A percentile compares a stretch with the other conserved stretches of the same genome.
Conservation (phyloP, 345 rosid species). For the Acer negundo region DNA sequence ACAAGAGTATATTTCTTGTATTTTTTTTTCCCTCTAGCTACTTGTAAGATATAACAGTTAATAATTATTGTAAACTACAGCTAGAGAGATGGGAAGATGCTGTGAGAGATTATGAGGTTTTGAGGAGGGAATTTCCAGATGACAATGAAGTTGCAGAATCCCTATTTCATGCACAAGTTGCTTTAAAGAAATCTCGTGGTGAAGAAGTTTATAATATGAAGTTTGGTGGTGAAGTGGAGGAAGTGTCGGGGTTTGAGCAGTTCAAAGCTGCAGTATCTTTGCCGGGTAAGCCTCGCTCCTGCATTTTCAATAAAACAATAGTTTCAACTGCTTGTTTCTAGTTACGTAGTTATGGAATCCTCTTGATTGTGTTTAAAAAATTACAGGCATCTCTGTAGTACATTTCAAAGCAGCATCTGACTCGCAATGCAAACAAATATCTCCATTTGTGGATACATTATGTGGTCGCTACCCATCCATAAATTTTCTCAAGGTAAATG, state of each 20-base stretch:
- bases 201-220: conserved; percentile 90
- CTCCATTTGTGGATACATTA: conserved; percentile 68
- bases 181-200: conserved; percentile 88
- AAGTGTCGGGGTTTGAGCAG: conserved; percentile 67
- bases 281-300: conserved; percentile 49
- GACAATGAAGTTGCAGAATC: conserved; percentile 85
- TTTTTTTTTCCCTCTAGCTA: neutral
- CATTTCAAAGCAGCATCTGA: conserved; percentile 61
- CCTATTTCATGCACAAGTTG: conserved; percentile 91
- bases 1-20: neutral
- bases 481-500: conserved; percentile 76
- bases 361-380: conserved; percentile 12
- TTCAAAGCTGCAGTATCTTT: conserved; percentile 78
- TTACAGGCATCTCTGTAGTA: conserved; percentile 77
- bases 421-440: conserved; percentile 81
- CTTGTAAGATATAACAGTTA: conserved; percentile 2
- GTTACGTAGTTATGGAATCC: neutral
- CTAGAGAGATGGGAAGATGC: conserved; percentile 90
- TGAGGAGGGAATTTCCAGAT: conserved; percentile 77
- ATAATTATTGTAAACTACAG: conserved; percentile 40
- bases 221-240: conserved; percentile 96
- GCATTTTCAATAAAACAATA: neutral
- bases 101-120: conserved; percentile 79
- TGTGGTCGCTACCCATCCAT: conserved; percentile 87
- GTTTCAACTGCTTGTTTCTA: neutral